Evolutionary conservation across 2,329 filamentous ascomycete species (phyloP).

Genomic region (Arthrobotrys entomopaga): DNA sequence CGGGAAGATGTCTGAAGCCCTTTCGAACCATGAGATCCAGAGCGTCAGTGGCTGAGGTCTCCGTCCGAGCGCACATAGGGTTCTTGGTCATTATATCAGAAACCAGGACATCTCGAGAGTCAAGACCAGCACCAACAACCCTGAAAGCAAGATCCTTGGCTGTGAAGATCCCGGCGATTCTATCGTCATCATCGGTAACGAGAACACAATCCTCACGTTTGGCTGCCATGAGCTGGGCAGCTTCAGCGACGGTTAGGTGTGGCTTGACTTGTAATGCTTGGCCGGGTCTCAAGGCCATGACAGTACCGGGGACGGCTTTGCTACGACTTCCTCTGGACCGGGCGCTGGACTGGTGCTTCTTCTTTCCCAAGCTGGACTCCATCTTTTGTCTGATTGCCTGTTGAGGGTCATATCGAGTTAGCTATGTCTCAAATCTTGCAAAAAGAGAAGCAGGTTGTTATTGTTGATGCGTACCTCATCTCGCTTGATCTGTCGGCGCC

Average conservation of each 20-base stretch:
- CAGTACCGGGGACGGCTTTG: constrained; percentile 88
- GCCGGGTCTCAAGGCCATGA: constrained; percentile 93
- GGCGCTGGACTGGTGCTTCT: constrained; percentile 78
- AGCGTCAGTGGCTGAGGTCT: constrained; percentile 97
- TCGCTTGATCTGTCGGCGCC: constrained; percentile 94
- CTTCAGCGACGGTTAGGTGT: constrained; percentile 89
- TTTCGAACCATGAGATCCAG: constrained; percentile 98
- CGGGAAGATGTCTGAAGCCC: constrained; percentile 94
- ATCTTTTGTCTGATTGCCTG: constrained; percentile 97
- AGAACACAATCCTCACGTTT: constrained; percentile 98
- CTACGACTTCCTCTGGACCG: constrained; percentile 85
- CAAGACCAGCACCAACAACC: constrained; percentile 89
- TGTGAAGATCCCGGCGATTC: constrained; percentile 98
- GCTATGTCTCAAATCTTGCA: constrained; percentile 30
- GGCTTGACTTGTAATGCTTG: constrained; percentile 98
- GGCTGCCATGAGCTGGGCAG: constrained; percentile 97
- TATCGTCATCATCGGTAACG: constrained; percentile 96
- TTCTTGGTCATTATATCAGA: constrained; percentile 99
- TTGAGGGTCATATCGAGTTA: constrained; percentile 41
- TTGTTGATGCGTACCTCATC: constrained; percentile 79
- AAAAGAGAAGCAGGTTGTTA: background rate
- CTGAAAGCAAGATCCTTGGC: constrained; percentile 98
- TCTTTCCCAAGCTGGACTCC: constrained; percentile 97
- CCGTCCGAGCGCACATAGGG: constrained; percentile 93
- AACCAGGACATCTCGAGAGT: constrained; percentile 89